Evolutionary conservation across 2,329 filamentous ascomycete genomes (phyloP).

Genomic region (Mycogone perniciosa): DNA sequence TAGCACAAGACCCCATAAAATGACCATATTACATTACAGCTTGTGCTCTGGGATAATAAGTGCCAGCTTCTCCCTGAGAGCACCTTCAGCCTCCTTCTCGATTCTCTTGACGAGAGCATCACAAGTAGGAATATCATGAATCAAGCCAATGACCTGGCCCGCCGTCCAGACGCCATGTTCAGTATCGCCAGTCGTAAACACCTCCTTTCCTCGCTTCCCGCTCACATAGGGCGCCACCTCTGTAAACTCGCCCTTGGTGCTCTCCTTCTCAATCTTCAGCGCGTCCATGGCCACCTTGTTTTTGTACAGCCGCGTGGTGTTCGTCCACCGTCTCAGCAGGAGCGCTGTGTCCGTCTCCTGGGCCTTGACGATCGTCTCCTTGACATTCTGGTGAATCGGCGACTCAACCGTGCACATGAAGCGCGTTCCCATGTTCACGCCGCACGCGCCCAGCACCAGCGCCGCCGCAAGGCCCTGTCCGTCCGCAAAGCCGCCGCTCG

Average conservation of each 20-base stretch:
- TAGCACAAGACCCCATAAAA: background rate
- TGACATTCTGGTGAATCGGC: constrained; percentile 89
- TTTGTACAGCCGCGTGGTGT: constrained; percentile 80
- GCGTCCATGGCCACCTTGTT: constrained; percentile 84
- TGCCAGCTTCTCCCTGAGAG: constrained; percentile 53
- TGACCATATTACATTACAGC: constrained; percentile 36
- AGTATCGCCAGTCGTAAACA: constrained; percentile 86
- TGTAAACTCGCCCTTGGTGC: constrained; percentile 76
- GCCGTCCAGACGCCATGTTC: constrained; percentile 96
- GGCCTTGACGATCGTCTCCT: constrained; percentile 82
- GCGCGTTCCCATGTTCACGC: constrained; percentile 96
- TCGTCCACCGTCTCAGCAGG: constrained; percentile 83
- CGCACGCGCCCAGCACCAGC: constrained; percentile 80
- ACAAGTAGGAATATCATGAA: constrained; percentile 77
- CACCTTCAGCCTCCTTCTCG: constrained; percentile 66
- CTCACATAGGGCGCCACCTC: constrained; percentile 84
- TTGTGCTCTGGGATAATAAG: constrained; percentile 54
- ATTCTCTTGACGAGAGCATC: constrained; percentile 63
- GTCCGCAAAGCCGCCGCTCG: constrained; percentile 91
- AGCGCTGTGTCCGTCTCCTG: constrained; percentile 88
- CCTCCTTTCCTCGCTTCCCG: constrained; percentile 83
- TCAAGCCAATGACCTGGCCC: constrained; percentile 87
- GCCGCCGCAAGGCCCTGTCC: constrained; percentile 89
- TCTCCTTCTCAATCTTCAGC: constrained; percentile 75
- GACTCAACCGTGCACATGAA: constrained; percentile 97